Percentiles rank a stretch among this genome's conserved stretches.
Evolutionary conservation across 129 eudicot genomes (phyloP).

Genomic region (Ambrosia artemisiifolia): DNA sequence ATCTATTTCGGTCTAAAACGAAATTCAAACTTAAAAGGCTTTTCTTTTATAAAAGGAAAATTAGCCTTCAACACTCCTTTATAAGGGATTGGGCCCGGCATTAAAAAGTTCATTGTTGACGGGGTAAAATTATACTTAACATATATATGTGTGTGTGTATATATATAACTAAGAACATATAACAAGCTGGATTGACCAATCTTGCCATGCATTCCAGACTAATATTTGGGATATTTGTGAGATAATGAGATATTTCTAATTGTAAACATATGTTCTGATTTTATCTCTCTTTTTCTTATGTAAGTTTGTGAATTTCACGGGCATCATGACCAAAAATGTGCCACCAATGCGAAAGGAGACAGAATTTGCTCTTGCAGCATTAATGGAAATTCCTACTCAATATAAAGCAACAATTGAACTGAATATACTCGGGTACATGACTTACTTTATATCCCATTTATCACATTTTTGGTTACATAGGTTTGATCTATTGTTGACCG

Average conservation of each 20-base stretch:
- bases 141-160: too few relatives aligned
- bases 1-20: too few relatives aligned
- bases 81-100: too few relatives aligned
- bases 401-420: slow-evolving; percentile 96
- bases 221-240: background rate
- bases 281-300: background rate
- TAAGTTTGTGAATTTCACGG: slow-evolving; percentile 95
- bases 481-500: slow-evolving; percentile 8
- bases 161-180: too few relatives aligned
- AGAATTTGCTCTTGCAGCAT: slow-evolving; percentile 91
- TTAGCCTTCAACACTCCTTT: too few relatives aligned
- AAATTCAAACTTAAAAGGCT: too few relatives aligned
- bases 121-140: too few relatives aligned
- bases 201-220: background rate
- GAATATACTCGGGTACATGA: slow-evolving; percentile 66
- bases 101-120: too few relatives aligned
- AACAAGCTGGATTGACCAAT: too few relatives aligned
- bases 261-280: slow-evolving; percentile 1
- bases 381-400: slow-evolving; percentile 96
- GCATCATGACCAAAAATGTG: slow-evolving; percentile 73
- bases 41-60: too few relatives aligned
- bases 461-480: slow-evolving; percentile 6
- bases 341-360: slow-evolving; percentile 88
- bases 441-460: background rate
- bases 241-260: slow-evolving; percentile 17